Percentiles rank a stretch among this genome's conserved stretches.
These are phyloP conservation scores for Gossypium arboreum DNA, from an alignment of 345 rosid species.

Conservation along the genomic window DNA sequence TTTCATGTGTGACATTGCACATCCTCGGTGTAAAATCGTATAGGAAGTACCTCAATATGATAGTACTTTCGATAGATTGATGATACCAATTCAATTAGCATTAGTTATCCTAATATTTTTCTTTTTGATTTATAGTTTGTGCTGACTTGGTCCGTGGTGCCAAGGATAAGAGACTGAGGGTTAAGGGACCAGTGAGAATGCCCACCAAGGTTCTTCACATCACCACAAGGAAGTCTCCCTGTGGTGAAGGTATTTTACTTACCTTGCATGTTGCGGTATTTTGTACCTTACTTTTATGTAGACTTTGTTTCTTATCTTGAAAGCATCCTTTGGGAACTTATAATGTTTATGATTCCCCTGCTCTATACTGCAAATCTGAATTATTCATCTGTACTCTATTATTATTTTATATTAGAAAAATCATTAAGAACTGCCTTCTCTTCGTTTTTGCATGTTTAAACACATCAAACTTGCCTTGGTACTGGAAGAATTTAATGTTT, in stretches of 20 bases:
- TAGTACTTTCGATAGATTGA: neutral
- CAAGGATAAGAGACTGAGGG: conserved; percentile 50
- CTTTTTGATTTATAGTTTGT: conserved; percentile 32
- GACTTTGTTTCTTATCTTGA: neutral
- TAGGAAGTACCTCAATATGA: neutral
- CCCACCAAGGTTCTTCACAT: conserved; percentile 56
- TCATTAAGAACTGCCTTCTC: neutral
- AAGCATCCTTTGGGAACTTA: neutral
- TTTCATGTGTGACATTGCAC: no score
- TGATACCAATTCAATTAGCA: neutral
- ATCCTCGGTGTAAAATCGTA: neutral
- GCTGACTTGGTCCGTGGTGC: conserved; percentile 58
- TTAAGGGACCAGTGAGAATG: conserved; percentile 63
- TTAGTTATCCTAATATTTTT: neutral
- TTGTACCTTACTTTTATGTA: neutral
- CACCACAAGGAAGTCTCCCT: conserved; percentile 58
- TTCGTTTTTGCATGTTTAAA: neutral
- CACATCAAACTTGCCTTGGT: neutral
- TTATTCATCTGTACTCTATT: neutral
- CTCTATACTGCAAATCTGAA: neutral
- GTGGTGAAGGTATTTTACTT: conserved; percentile 51
- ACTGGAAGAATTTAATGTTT: neutral
- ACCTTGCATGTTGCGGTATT: neutral
- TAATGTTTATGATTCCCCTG: neutral
- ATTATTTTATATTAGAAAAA: neutral